Conservation (phyloP, 805 yeast genomes). For the Zygosaccharomyces gambellarensis region DNA sequence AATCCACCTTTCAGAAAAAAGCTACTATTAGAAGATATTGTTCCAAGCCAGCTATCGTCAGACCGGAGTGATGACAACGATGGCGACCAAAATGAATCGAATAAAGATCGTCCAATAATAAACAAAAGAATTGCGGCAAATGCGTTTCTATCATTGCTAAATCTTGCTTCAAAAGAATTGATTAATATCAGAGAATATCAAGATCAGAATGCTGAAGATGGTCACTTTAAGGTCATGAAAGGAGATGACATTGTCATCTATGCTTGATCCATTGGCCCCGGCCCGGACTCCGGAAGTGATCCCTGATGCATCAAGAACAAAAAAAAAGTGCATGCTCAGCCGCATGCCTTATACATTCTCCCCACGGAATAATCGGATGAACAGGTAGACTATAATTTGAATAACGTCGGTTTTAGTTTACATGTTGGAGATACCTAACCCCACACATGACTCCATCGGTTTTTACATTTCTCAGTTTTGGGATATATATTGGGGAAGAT, state of each 20-base stretch:
- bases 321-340: background rate
- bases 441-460: background rate
- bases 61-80: conserved; percentile 4
- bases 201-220: conserved; percentile 1
- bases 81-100: background rate
- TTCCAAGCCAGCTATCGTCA: conserved; percentile 24
- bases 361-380: background rate
- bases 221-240: conserved; percentile 9
- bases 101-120: conserved; percentile 3
- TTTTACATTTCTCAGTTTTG: background rate
- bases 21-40: conserved; percentile 26
- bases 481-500: background rate
- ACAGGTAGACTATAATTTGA: background rate
- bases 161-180: conserved; percentile 25
- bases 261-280: conserved; percentile 2
- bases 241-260: conserved; percentile 20
- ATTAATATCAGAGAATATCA: conserved; percentile 9
- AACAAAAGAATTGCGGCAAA: conserved; percentile 29
- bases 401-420: background rate
- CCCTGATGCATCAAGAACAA: too few species aligned
- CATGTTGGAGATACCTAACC: background rate
- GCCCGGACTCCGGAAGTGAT: too few species aligned
- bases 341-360: background rate
- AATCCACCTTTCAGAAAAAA: conserved; percentile 19
- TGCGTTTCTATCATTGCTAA: conserved; percentile 30